Base-by-base conservation (phyloP, 371 early-diverging fungal genomes). In the Actinomucor elegans region DNA sequence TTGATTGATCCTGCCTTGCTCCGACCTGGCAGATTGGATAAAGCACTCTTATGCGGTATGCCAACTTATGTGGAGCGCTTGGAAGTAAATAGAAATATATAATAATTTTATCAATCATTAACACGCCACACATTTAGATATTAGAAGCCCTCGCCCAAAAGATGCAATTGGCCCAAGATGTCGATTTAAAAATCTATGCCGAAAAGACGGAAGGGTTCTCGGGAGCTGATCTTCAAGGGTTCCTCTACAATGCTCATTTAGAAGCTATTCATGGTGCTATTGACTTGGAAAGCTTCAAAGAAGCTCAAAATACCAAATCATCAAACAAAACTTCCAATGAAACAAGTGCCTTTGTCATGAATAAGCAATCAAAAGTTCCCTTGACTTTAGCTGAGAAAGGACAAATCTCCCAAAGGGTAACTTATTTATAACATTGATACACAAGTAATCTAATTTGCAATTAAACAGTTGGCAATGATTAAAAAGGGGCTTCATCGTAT, bases 11-110 rank as follows among this genome's bases (percentile, higher is more conserved):
- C 95, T 23, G 99, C 99, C 0, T 80, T 99, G 55, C 81, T 95
- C 34, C 89, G 99, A 26, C 99, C 99, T 24, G 99, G 99, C 28
- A 92, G 99, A 57, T 91, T 99, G 50, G 99, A 99, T 75, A 95
- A 98, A 70, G 87, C 90, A 6, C 57, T 97, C 15, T 60, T 93
- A 18, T 96, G 96, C 66, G 89, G 82, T 12, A 85, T 97, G 86
- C 98, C 98, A 0, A 73, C 43, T 43, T 36, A 59, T 4, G 60
- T 77, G 14, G 97, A 96, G 52, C 82, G 96, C 48, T 44, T 69
- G 10, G 89, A 87, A 63, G 81, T 77, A 60, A 64, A 8, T 26
- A n/a, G 6, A 12, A 42, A 2, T 15, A n/a, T 12, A 40, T 20
- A 17, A 10, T n/a, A n/a, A n/a, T n/a, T n/a, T n/a, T n/a, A n/a